phyloP scores from a whole-genome alignment of 2,329 filamentous ascomycete genomes.

The Colletotrichum lentis region DNA sequence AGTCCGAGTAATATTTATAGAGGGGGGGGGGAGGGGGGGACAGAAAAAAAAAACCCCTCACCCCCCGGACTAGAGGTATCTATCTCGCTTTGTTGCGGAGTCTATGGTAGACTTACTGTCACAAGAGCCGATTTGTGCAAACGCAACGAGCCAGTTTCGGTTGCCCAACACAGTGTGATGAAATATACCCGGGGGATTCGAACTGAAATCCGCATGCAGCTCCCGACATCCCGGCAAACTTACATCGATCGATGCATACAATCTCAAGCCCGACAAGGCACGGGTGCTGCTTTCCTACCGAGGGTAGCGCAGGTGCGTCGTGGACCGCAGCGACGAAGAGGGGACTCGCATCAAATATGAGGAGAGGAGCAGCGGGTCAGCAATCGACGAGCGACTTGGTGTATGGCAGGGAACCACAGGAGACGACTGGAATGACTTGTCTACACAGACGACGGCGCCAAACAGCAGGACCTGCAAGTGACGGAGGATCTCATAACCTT shows the following conservation, averaged over 20 bases:
- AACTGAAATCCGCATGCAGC: too few species aligned
- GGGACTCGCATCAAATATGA: conserved; percentile 14
- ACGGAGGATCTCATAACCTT: not conserved
- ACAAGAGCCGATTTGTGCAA: not conserved
- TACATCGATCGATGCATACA: conserved; percentile 19
- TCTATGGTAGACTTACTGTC: not conserved
- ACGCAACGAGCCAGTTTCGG: not conserved
- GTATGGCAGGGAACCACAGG: not conserved
- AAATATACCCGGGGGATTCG: not conserved
- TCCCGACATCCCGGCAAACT: not conserved
- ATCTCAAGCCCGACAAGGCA: conserved; percentile 21
- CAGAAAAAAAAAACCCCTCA: too few species aligned
- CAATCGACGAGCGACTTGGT: conserved; percentile 15
- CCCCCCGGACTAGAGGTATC: too few species aligned
- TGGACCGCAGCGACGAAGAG: conserved; percentile 7
- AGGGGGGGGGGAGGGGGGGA: too few species aligned
- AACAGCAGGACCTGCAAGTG: not conserved
- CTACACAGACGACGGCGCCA: not conserved
- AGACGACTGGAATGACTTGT: conserved; percentile 21
- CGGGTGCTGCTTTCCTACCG: conserved; percentile 24
- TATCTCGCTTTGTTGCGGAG: too few species aligned
- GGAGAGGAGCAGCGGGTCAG: conserved; percentile 24
- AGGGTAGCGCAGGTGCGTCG: conserved; percentile 19
- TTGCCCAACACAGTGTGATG: not conserved
- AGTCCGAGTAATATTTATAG: too few species aligned